Percentiles rank a stretch among this genome's conserved stretches.
Evolutionary conservation across 208 protist genomes (phyloP).

Genomic region (Tetramitus jugosus): DNA sequence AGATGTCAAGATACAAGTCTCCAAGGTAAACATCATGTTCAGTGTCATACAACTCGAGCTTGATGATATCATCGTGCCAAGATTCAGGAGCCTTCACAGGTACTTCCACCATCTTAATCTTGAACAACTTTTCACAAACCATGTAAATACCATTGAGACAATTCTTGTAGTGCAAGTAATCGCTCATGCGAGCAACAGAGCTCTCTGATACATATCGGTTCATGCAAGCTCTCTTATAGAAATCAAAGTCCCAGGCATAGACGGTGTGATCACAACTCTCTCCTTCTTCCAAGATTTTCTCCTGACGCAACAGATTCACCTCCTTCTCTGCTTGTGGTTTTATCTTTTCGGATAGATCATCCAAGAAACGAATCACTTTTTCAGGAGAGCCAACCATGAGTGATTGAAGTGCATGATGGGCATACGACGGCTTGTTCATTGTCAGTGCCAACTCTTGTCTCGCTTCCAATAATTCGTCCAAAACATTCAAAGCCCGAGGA

Average conservation of each 20-base stretch:
- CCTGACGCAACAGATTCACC: conserved; percentile 11
- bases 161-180: conserved; percentile 76
- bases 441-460: conserved; percentile 24
- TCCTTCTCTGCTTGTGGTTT: conserved; percentile 27
- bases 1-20: conserved; percentile 78
- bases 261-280: background rate
- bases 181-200: background rate
- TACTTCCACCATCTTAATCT: conserved; percentile 63
- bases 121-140: conserved; percentile 75
- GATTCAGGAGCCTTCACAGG: conserved; percentile 60
- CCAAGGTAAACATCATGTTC: conserved; percentile 66
- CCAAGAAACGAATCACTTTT: conserved; percentile 23
- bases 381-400: conserved; percentile 22
- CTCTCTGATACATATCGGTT: background rate
- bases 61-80: conserved; percentile 66
- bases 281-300: conserved; percentile 10
- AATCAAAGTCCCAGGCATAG: conserved; percentile 16
- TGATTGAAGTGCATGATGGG: conserved; percentile 16
- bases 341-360: background rate
- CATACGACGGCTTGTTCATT: conserved; percentile 21
- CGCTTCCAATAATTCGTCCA: conserved; percentile 39
- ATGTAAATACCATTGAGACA: conserved; percentile 74
- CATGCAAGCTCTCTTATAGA: background rate
- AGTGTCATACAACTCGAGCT: conserved; percentile 73
- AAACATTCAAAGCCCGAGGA: conserved; percentile 14